Base-by-base conservation (phyloP, 2,329 filamentous ascomycete species). In the Penicillium sp. region DNA sequence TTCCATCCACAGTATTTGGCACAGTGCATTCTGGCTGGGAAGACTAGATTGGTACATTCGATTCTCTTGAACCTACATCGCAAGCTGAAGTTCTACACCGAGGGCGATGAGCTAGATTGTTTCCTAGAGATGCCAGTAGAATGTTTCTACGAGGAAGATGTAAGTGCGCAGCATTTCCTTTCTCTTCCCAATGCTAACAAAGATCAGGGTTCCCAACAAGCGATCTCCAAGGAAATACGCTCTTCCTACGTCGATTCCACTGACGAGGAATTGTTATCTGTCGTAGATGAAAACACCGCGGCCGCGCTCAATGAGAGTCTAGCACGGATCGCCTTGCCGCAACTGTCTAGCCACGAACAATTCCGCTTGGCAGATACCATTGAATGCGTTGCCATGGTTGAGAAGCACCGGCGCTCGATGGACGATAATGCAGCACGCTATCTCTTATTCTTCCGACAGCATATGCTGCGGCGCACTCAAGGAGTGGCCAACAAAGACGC, bases 1-100 rank as follows among this genome's bases (percentile, higher is more conserved):
- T 99, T 96, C 67, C 93, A 99, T 68, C 94, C 94, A 0, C 91
- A 96, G 68, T 90, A 96, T 58, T 77, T 97, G 27, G 89, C 90
- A 52, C 90, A 97, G 72, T 93, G 90, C 66, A 91, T 96, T 38
- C 79, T 96, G 27, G 84, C 87, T 21, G 93, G 93, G 0, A 96
- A 96, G 70, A 82, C 83, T 35, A 72, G 76, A 4, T 74, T 91
- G 6, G 91, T 94, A 2, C 88, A 91, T 64, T 81, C 81, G 10
- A 86, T 96, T 10, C 75, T 97, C 29, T 78, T 89, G 51, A 84
- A 84, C 6, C 78, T 99, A 23, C 83, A 92, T 67, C 85, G 87
- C 66, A 88, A 85, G 15, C 77, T 99, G 50, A 96, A 93, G 68
- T 96, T 90, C 64, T 90, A 89, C 73, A 86, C 88, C 0, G 86